Evolutionary conservation across 2,329 filamentous ascomycete species (phyloP).

Genomic region (Falciphora oryzae): DNA sequence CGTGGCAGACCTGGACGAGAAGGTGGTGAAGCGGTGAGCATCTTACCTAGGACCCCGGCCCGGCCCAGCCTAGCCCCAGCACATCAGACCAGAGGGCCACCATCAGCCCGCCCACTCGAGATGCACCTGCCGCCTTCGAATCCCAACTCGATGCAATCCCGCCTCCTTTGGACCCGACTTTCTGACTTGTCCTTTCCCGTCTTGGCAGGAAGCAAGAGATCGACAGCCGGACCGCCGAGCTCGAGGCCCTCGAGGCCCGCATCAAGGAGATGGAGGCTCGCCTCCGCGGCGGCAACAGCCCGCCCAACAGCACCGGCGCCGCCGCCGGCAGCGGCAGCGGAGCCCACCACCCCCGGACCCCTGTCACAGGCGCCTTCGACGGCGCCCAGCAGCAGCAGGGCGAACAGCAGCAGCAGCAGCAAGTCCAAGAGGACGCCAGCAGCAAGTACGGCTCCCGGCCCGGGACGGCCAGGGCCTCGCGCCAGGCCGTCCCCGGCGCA

Average conservation of each 20-base stretch:
- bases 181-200: neutral
- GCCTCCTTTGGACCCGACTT: neutral
- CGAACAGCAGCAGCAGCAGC: slow-evolving; percentile 19
- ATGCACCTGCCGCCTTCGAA: neutral
- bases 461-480: slow-evolving; percentile 44
- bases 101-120: slow-evolving; percentile 3
- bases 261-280: slow-evolving; percentile 81
- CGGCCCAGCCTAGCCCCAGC: neutral
- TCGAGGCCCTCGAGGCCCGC: slow-evolving; percentile 78
- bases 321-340: slow-evolving; percentile 15
- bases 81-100: neutral
- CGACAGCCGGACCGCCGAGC: slow-evolving; percentile 66
- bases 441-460: slow-evolving; percentile 40
- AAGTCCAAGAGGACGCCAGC: slow-evolving; percentile 13
- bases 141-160: neutral
- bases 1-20: slow-evolving; percentile 65
- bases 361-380: slow-evolving; percentile 23
- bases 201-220: slow-evolving; percentile 69
- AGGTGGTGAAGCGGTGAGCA: slow-evolving; percentile 75
- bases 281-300: slow-evolving; percentile 33
- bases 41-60: neutral
- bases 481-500: slow-evolving; percentile 48
- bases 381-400: slow-evolving; percentile 14
- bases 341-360: slow-evolving; percentile 23
- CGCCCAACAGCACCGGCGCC: slow-evolving; percentile 7